Percentiles rank a stretch among this genome's conserved stretches.
These are phyloP conservation scores for Saturnispora gosingensis DNA, from an alignment of 805 yeast species.

Conservation along the genomic window DNA sequence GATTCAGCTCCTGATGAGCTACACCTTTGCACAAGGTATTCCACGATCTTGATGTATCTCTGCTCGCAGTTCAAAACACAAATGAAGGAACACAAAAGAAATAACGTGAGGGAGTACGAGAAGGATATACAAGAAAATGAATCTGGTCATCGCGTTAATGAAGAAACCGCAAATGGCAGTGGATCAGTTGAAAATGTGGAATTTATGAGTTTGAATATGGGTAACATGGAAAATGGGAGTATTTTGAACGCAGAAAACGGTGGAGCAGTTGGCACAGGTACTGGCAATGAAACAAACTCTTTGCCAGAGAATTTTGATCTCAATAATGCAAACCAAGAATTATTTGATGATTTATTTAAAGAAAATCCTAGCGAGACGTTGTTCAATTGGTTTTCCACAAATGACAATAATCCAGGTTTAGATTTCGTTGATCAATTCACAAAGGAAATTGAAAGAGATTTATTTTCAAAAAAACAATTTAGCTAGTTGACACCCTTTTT, in stretches of 20 bases:
- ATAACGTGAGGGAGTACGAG: conserved; percentile 10
- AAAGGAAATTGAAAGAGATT: conserved; percentile 65
- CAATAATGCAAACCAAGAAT: conserved; percentile 20
- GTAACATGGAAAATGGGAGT: conserved; percentile 4
- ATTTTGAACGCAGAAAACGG: conserved; percentile 2
- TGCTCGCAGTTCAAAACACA: conserved; percentile 62
- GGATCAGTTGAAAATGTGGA: not conserved
- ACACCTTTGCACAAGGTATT: conserved; percentile 73
- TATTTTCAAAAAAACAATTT: conserved; percentile 19
- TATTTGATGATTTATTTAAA: conserved; percentile 27
- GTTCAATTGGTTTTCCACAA: conserved; percentile 41
- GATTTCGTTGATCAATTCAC: conserved; percentile 73
- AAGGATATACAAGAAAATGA: conserved; percentile 5
- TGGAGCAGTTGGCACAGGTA: conserved; percentile 2
- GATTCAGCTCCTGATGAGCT: conserved; percentile 87
- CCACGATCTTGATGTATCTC: conserved; percentile 65
- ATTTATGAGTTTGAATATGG: conserved; percentile 1
- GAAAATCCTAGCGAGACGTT: conserved; percentile 30
- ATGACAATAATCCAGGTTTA: conserved; percentile 39
- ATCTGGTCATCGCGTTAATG: not conserved
- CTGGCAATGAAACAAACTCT: not conserved
- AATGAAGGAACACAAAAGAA: conserved; percentile 15
- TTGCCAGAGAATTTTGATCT: conserved; percentile 6
- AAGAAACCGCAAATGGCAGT: not conserved
- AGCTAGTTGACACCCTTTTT: not conserved